A percentile compares a stretch with the other conserved stretches of the same genome.
These are phyloP conservation scores for Lodderomyces metapsilosis DNA, from an alignment of 1,139 yeast genomes.

Conservation along the genomic window DNA sequence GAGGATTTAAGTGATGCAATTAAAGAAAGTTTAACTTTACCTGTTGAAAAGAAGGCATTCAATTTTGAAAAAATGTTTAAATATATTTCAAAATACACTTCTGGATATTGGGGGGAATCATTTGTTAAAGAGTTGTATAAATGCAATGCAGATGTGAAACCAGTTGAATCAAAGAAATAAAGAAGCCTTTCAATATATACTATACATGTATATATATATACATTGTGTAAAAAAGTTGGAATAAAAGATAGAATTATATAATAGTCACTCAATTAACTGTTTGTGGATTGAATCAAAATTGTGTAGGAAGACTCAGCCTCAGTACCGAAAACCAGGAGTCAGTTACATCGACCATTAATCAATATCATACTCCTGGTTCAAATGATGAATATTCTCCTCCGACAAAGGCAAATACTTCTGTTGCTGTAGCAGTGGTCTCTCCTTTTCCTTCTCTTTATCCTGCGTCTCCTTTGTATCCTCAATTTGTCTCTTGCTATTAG, in stretches of 20 bases:
- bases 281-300: too few relatives aligned
- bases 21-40: slow-evolving; percentile 81
- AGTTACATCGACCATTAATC: slow-evolving; percentile 8
- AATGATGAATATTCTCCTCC: slow-evolving; percentile 10
- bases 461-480: slow-evolving; percentile 1
- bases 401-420: slow-evolving; percentile 9
- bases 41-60: slow-evolving; percentile 71
- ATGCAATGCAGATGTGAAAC: slow-evolving; percentile 17
- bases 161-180: neutral
- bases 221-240: neutral
- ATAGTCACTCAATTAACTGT: too few relatives aligned
- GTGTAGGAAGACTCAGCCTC: too few relatives aligned
- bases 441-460: slow-evolving; percentile 1
- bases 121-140: slow-evolving; percentile 83
- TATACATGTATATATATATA: neutral
- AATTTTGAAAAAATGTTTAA: slow-evolving; percentile 82
- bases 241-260: too few relatives aligned
- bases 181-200: neutral
- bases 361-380: slow-evolving; percentile 8
- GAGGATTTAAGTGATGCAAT: slow-evolving; percentile 89
- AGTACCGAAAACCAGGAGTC: too few relatives aligned
- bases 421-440: slow-evolving; percentile 1
- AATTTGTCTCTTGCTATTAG: slow-evolving; percentile 1
- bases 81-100: slow-evolving; percentile 88
- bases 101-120: slow-evolving; percentile 95